These are phyloP conservation scores for Termitomyces sp. DNA, from an alignment of 768 basidiomycete genomes.

Conservation along the genomic window DNA sequence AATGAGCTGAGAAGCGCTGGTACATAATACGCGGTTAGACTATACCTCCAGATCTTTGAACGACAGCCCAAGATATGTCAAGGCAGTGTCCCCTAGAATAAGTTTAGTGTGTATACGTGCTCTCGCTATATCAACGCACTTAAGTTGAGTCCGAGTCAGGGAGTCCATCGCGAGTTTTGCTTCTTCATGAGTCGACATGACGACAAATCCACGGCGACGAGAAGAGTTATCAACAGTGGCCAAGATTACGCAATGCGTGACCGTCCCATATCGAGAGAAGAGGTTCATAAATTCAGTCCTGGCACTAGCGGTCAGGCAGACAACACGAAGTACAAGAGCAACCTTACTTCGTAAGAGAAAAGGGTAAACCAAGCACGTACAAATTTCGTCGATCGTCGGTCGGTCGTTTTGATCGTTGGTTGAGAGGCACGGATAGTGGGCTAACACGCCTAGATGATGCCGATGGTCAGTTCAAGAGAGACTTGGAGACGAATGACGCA, in stretches of 20 bases:
- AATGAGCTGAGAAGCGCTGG: constrained; percentile 4
- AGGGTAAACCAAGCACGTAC: constrained; percentile 82
- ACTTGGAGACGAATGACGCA: constrained; percentile 5
- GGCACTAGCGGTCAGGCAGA: not conserved
- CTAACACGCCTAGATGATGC: constrained; percentile 35
- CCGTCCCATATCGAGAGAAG: constrained; percentile 65
- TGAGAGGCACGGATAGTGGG: constrained; percentile 26
- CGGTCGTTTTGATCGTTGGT: constrained; percentile 24
- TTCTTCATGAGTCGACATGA: constrained; percentile 74
- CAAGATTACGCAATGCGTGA: constrained; percentile 76
- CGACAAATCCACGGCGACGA: constrained; percentile 78
- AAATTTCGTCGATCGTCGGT: constrained; percentile 71
- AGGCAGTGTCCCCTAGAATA: constrained; percentile 62
- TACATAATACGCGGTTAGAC: not conserved
- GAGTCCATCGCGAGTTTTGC: constrained; percentile 67
- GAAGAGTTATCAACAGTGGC: constrained; percentile 85
- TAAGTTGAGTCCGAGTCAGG: constrained; percentile 67
- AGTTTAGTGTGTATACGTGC: not conserved
- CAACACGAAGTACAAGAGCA: not conserved
- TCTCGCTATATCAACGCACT: constrained; percentile 37
- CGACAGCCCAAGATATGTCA: constrained; percentile 86
- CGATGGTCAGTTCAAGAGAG: not conserved
- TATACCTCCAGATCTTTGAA: constrained; percentile 79
- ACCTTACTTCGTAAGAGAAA: constrained; percentile 73
- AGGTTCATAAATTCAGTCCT: constrained; percentile 58